Evolutionary conservation across 2,329 filamentous ascomycete species (phyloP).

Genomic region (Zelopaecilomyces penicillatus): DNA sequence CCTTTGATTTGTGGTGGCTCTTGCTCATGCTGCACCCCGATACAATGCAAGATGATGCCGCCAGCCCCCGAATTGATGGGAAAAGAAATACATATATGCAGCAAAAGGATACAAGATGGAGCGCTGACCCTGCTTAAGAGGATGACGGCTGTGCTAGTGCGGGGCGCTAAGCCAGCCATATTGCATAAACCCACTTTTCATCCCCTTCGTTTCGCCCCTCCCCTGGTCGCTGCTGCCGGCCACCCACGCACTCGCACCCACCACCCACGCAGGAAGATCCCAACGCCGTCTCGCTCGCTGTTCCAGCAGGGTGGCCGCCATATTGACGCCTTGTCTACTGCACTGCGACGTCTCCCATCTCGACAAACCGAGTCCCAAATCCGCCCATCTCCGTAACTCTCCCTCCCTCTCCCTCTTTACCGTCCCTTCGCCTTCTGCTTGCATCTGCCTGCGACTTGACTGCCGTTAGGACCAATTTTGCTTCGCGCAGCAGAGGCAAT

Average conservation of each 20-base stretch:
- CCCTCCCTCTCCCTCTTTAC: not conserved
- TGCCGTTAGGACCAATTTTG: not conserved
- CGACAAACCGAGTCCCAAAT: slow-evolving; percentile 4
- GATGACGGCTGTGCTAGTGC: not conserved
- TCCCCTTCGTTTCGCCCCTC: slow-evolving; percentile 5
- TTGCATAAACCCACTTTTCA: slow-evolving; percentile 8
- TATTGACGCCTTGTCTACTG: slow-evolving; percentile 11
- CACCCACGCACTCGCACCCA: too few species aligned
- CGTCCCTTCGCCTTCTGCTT: not conserved
- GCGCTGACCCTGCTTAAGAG: too few species aligned
- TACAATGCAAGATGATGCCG: too few species aligned
- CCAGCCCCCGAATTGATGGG: too few species aligned
- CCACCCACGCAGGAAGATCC: slow-evolving; percentile 12
- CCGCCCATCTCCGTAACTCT: slow-evolving; percentile 8
- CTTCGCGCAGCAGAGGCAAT: slow-evolving; percentile 2
- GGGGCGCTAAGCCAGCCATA: slow-evolving; percentile 5
- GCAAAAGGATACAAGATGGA: too few species aligned
- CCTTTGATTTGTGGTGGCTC: too few species aligned
- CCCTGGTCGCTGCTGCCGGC: slow-evolving; percentile 4
- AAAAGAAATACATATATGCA: too few species aligned
- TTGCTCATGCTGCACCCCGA: too few species aligned
- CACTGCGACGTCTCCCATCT: slow-evolving; percentile 12
- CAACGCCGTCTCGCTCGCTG: slow-evolving; percentile 11
- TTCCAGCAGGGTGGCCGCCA: slow-evolving; percentile 12
- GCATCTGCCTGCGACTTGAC: not conserved